Conservation (phyloP, 306 rosid genomes). For the Dicorynia guianensis region DNA sequence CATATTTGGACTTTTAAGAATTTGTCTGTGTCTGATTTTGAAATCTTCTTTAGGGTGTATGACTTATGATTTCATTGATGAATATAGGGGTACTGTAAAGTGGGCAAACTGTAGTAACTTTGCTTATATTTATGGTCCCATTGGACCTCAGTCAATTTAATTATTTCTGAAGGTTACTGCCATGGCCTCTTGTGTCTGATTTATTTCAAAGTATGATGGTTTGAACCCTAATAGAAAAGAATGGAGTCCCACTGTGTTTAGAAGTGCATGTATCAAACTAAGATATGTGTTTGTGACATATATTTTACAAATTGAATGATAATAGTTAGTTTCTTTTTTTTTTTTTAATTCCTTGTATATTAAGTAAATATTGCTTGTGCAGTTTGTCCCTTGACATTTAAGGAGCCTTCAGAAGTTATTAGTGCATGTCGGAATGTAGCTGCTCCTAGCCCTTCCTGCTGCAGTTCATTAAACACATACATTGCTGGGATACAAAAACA, state of each 20-base stretch:
- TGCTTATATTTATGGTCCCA: slow-evolving; percentile 2
- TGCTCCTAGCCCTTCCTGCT: slow-evolving; percentile 93
- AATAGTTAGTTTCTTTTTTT: neutral
- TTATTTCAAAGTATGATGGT: neutral
- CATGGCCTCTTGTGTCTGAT: neutral
- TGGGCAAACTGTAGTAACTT: neutral
- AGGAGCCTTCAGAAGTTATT: slow-evolving; percentile 83
- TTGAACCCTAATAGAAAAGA: neutral
- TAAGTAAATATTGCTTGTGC: slow-evolving; percentile 49
- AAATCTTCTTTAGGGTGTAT: neutral
- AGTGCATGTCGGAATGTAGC: slow-evolving; percentile 80
- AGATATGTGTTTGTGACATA: neutral
- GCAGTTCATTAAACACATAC: slow-evolving; percentile 84
- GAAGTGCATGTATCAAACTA: neutral
- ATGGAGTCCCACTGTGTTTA: neutral
- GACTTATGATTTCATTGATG: slow-evolving; percentile 10
- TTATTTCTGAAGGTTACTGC: slow-evolving; percentile 20
- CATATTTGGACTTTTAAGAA: slow-evolving; percentile 26
- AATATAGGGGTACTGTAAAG: neutral
- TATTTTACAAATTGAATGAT: slow-evolving; percentile 18
- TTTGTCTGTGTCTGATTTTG: slow-evolving; percentile 20
- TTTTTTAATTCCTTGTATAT: slow-evolving; percentile 13
- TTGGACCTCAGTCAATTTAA: neutral
- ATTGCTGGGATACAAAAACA: slow-evolving; percentile 87
- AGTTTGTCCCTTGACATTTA: slow-evolving; percentile 93